Percentiles rank a stretch among this genome's conserved stretches.
These are phyloP conservation scores for Yamadazyma blattariae DNA, from an alignment of 1,139 yeast genomes.

Conservation along the genomic window DNA sequence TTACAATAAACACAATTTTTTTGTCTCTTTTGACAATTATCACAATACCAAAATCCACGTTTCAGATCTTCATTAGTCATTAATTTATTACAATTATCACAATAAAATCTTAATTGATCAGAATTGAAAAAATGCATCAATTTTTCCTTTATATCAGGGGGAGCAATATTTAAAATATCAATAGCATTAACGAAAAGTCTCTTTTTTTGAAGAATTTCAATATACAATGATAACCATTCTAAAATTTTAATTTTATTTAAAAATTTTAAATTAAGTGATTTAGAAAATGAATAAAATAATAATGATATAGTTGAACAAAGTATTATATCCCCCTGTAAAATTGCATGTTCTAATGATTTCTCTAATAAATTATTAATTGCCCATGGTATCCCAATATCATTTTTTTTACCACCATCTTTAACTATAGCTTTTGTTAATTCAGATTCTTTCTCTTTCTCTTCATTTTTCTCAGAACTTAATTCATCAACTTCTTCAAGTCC, in stretches of 20 bases:
- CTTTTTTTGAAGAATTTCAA: constrained; percentile 53
- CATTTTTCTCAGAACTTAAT: constrained; percentile 4
- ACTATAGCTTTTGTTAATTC: constrained; percentile 33
- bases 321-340: constrained; percentile 63
- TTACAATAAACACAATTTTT: constrained; percentile 79
- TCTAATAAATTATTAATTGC: constrained; percentile 26
- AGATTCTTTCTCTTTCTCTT: constrained; percentile 17
- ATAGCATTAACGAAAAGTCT: constrained; percentile 58
- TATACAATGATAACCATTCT: constrained; percentile 59
- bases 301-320: constrained; percentile 60
- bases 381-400: constrained; percentile 25
- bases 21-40: constrained; percentile 56
- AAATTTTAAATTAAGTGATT: constrained; percentile 14
- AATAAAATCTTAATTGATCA: constrained; percentile 39
- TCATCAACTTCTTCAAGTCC: constrained; percentile 16
- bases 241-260: constrained; percentile 27
- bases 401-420: constrained; percentile 9
- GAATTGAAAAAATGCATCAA: constrained; percentile 10
- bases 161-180: constrained; percentile 50
- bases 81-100: constrained; percentile 65
- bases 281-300: constrained; percentile 41
- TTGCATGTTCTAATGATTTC: constrained; percentile 52
- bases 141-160: constrained; percentile 31
- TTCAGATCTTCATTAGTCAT: constrained; percentile 64
- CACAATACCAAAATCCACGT: constrained; percentile 86